Evolutionary conservation across 2,329 filamentous ascomycete species (phyloP).

Genomic region (Aspergillus luchuensis): DNA sequence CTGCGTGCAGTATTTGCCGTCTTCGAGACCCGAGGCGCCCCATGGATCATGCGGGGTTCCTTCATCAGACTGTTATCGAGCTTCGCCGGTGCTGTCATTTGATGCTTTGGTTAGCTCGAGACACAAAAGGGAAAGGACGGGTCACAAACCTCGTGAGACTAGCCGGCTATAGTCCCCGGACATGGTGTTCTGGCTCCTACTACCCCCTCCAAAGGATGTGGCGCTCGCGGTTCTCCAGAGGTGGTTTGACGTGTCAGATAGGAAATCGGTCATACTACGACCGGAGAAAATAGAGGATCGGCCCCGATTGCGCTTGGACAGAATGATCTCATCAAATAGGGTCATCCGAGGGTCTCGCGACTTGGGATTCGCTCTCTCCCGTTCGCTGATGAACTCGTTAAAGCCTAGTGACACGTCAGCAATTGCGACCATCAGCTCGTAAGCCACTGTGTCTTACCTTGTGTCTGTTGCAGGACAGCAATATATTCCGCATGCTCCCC

Average conservation of each 20-base stretch:
- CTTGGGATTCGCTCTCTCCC: slow-evolving; percentile 55
- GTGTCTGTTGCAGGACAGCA: slow-evolving; percentile 63
- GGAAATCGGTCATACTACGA: slow-evolving; percentile 54
- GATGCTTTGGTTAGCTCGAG: slow-evolving; percentile 42
- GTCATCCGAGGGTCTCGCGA: slow-evolving; percentile 59
- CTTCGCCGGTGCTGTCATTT: slow-evolving; percentile 70
- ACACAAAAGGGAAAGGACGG: not conserved
- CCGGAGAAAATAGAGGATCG: slow-evolving; percentile 59
- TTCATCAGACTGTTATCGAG: slow-evolving; percentile 87
- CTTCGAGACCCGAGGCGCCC: slow-evolving; percentile 67
- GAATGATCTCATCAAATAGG: slow-evolving; percentile 66
- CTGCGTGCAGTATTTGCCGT: slow-evolving; percentile 44
- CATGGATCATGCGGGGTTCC: slow-evolving; percentile 86
- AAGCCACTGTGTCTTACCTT: slow-evolving; percentile 46
- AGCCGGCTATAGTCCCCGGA: slow-evolving; percentile 56
- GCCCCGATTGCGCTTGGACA: slow-evolving; percentile 65
- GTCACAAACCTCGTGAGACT: slow-evolving; percentile 51
- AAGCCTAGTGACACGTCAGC: slow-evolving; percentile 47
- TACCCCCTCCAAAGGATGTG: slow-evolving; percentile 56
- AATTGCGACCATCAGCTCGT: not conserved
- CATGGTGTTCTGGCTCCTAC: slow-evolving; percentile 47
- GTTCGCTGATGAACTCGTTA: slow-evolving; percentile 66
- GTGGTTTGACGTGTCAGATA: slow-evolving; percentile 65
- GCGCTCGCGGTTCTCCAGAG: slow-evolving; percentile 65
- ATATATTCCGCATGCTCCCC: slow-evolving; percentile 67